Evolutionary conservation across 306 rosid species (phyloP).

Genomic region (Sesbania bispinosa): DNA sequence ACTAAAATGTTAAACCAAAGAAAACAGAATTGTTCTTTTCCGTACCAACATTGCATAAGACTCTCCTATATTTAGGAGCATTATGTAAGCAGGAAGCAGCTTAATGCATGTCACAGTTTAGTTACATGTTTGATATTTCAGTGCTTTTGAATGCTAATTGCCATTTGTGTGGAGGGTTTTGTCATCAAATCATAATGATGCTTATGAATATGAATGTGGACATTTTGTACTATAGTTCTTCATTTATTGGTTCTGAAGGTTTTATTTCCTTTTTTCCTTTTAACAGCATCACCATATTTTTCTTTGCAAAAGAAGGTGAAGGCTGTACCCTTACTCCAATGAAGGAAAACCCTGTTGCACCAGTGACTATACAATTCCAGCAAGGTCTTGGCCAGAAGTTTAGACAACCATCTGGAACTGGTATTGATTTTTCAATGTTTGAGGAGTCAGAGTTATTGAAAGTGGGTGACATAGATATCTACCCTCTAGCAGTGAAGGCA

Average conservation of each 20-base stretch:
- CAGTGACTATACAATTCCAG: conserved; percentile 63
- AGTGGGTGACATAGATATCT: conserved; percentile 54
- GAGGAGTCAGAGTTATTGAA: conserved; percentile 70
- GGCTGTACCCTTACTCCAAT: conserved; percentile 62
- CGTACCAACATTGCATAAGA: too few relatives aligned
- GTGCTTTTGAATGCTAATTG: neutral
- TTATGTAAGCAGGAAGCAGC: neutral
- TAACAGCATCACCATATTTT: conserved; percentile 72
- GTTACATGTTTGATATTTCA: conserved; percentile 1
- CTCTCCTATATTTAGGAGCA: neutral
- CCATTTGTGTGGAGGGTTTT: neutral
- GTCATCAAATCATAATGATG: neutral
- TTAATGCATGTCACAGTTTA: neutral
- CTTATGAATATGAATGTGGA: neutral
- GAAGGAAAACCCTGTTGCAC: conserved; percentile 57
- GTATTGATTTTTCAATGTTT: conserved; percentile 61
- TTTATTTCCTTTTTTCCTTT: conserved; percentile 28
- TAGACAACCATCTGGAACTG: conserved; percentile 76
- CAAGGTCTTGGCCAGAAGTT: conserved; percentile 97
- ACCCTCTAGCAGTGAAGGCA: conserved; percentile 85
- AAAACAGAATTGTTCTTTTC: too few relatives aligned
- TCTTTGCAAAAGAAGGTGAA: conserved; percentile 93
- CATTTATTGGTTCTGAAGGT: conserved; percentile 22
- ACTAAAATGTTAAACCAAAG: neutral
- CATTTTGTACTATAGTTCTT: neutral